Conservation (phyloP, 306 rosid species). For the Quercus robur region DNA sequence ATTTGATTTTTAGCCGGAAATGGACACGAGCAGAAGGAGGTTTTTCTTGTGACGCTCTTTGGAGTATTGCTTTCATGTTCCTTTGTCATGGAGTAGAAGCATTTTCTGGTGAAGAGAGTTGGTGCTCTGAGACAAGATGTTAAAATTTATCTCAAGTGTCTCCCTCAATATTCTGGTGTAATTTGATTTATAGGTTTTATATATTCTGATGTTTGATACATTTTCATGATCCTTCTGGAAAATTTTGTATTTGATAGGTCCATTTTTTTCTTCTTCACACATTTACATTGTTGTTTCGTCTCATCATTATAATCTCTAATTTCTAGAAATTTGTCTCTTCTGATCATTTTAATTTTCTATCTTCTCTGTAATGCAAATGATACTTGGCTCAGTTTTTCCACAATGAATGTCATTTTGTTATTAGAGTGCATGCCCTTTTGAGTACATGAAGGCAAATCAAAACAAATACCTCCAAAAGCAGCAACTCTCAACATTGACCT, state of each 20-base stretch:
- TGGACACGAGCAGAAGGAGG: slow-evolving; percentile 98
- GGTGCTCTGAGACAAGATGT: not conserved
- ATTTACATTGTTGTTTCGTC: not conserved
- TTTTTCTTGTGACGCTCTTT: slow-evolving; percentile 63
- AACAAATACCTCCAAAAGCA: slow-evolving; percentile 51
- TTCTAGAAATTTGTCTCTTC: slow-evolving; percentile 4
- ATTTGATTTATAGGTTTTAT: not conserved
- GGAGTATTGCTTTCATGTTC: slow-evolving; percentile 19
- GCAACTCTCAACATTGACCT: slow-evolving; percentile 40
- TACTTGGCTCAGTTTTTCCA: slow-evolving; percentile 4
- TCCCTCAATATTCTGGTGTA: not conserved
- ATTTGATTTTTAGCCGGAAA: slow-evolving; percentile 65
- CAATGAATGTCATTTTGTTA: slow-evolving; percentile 6
- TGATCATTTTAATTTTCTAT: slow-evolving; percentile 1
- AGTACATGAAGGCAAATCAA: slow-evolving; percentile 30
- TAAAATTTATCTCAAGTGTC: slow-evolving; percentile 7
- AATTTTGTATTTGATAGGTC: not conserved
- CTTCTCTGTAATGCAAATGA: not conserved
- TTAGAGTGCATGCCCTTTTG: slow-evolving; percentile 9
- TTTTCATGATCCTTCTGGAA: not conserved
- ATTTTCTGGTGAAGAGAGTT: slow-evolving; percentile 10
- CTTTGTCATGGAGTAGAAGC: slow-evolving; percentile 9
- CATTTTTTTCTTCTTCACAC: not conserved
- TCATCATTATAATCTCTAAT: not conserved
- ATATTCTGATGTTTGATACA: not conserved